phyloP scores from a whole-genome alignment of 2,329 filamentous ascomycete species.

The Aureobasidium zeae region DNA sequence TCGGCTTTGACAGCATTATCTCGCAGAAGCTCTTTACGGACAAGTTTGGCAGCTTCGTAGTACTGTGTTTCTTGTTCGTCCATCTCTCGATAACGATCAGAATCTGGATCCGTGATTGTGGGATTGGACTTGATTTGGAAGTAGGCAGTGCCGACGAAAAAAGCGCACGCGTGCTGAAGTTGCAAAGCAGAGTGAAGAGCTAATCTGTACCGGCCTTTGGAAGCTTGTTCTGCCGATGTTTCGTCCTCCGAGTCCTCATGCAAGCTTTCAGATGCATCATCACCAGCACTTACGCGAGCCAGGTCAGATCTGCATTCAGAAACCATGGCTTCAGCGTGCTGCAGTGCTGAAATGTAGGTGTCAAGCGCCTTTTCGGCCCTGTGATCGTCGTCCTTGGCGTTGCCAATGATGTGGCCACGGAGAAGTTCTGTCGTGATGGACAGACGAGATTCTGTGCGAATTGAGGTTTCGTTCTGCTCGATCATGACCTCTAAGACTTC shows the following conservation, averaged over 20 bases:
- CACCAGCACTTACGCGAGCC: constrained; percentile 32
- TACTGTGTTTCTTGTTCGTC: constrained; percentile 61
- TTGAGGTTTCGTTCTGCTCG: constrained; percentile 62
- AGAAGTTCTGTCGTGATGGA: constrained; percentile 55
- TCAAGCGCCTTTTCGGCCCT: constrained; percentile 55
- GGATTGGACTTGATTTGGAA: constrained; percentile 73
- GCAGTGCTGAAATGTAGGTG: constrained; percentile 53
- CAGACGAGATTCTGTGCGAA: constrained; percentile 55
- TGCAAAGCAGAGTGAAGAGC: constrained; percentile 66
- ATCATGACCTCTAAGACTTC: constrained; percentile 90
- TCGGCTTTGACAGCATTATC: constrained; percentile 51
- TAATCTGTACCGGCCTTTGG: constrained; percentile 38
- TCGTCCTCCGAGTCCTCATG: constrained; percentile 20
- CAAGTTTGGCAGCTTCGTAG: constrained; percentile 68
- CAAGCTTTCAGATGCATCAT: constrained; percentile 14
- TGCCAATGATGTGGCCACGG: constrained; percentile 70
- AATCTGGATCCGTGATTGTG: constrained; percentile 54
- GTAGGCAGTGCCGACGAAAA: constrained; percentile 75
- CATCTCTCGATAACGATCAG: constrained; percentile 55
- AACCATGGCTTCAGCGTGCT: constrained; percentile 42
- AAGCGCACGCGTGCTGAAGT: constrained; percentile 69
- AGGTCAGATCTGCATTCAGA: constrained; percentile 49
- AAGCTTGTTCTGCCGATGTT: constrained; percentile 24
- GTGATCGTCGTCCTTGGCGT: constrained; percentile 48
- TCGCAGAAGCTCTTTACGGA: constrained; percentile 68